Evolutionary conservation across 345 rosid species (phyloP).

Genomic region (Populus nigra): DNA sequence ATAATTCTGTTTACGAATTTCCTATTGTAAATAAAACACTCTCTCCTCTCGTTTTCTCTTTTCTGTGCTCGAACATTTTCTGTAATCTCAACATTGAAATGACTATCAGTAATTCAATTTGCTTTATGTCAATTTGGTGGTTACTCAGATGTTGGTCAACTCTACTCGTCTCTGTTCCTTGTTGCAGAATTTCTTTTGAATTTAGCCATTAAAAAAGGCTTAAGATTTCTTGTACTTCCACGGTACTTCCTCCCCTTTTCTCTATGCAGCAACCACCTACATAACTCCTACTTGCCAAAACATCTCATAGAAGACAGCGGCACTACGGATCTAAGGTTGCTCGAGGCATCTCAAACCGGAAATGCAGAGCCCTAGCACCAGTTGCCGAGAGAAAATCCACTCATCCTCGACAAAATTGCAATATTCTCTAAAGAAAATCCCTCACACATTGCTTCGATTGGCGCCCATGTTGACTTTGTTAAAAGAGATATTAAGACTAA

Average conservation of each 20-base stretch:
- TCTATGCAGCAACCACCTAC: background rate
- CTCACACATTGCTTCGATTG: conserved; percentile 24
- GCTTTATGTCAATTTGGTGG: background rate
- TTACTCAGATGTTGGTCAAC: too few relatives aligned
- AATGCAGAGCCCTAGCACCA: conserved; percentile 13
- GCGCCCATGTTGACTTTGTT: conserved; percentile 7
- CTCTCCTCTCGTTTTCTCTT: background rate
- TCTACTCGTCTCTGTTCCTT: too few relatives aligned
- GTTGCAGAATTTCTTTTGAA: too few relatives aligned
- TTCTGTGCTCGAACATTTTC: background rate
- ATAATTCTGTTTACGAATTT: background rate
- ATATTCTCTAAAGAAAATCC: conserved; percentile 25
- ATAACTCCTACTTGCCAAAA: background rate
- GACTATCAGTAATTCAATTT: background rate
- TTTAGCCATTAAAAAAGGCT: too few relatives aligned
- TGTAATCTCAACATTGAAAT: background rate
- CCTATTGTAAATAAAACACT: conserved; percentile 5
- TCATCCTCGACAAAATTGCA: conserved; percentile 10
- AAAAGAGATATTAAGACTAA: conserved; percentile 4
- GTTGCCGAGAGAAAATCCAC: conserved; percentile 23
- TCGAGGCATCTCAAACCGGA: conserved; percentile 28
- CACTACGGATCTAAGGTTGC: conserved; percentile 20
- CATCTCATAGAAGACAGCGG: background rate
- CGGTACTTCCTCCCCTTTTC: too few relatives aligned
- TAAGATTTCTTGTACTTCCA: background rate